phyloP scores from a whole-genome alignment of 129 eudicot genomes.

The Deinandra increscens region DNA sequence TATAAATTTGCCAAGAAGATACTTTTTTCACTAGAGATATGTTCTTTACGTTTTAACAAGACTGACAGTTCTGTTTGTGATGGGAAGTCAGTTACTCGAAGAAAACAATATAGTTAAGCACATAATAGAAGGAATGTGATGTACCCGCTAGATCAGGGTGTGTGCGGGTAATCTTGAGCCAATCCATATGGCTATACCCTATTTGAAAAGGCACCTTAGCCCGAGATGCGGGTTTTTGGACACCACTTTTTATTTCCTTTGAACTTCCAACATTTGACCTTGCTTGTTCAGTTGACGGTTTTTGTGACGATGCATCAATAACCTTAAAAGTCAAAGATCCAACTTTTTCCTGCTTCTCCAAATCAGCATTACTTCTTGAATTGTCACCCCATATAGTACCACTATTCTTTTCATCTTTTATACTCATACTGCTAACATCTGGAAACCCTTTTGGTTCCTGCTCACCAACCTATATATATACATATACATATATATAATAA shows the following conservation, averaged over 20 bases:
- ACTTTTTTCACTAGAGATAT: background rate
- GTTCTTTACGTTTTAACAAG: background rate
- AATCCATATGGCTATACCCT: conserved; percentile 96
- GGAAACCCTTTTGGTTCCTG: conserved; percentile 44
- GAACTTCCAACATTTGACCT: conserved; percentile 41
- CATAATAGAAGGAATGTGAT: background rate
- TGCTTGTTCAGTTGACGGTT: conserved; percentile 28
- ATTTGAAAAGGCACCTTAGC: conserved; percentile 94
- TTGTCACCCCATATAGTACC: conserved; percentile 54
- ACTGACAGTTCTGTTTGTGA: background rate
- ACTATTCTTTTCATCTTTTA: conserved; percentile 45
- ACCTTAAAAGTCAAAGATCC: conserved; percentile 83
- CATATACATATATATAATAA: too few species aligned
- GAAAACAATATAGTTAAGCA: background rate
- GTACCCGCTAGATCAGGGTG: conserved; percentile 98
- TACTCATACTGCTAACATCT: conserved; percentile 43
- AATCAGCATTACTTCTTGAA: conserved; percentile 17
- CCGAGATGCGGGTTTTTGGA: conserved; percentile 48
- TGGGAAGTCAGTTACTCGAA: background rate
- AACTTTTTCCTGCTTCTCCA: conserved; percentile 56
- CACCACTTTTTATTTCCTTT: conserved; percentile 29
- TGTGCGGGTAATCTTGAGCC: conserved; percentile 90
- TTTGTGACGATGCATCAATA: conserved; percentile 53
- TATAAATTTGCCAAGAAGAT: too few species aligned
- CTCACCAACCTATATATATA: conserved; percentile 57